Evolutionary conservation across 108 stramenopile species (phyloP), one percentile per base, ranked within the genome.

Genomic region (Skeletonema tropicum): DNA sequence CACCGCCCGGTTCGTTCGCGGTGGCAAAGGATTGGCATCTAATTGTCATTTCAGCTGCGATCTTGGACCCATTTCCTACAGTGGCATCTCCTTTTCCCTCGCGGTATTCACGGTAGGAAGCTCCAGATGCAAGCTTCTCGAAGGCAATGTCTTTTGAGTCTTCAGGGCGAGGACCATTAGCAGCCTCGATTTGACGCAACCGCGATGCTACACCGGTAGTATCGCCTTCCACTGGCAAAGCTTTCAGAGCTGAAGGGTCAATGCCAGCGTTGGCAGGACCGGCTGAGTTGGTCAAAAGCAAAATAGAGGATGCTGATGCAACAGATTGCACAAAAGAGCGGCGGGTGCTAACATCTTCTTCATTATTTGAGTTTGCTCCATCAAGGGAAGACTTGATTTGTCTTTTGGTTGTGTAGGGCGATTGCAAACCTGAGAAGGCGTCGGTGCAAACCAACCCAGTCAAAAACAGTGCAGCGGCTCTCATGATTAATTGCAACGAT

Each of bases 1-100:
- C 32, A 5, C 91, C 91, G 6, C 91, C 91, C 6, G 91, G 91
- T 63, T 92, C 91, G 57, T 89, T 85, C 21, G 71, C 76, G 15
- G 91, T 92, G 0, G 87, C 80, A 71, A 92, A 92, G 29, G 80
- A 82, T 52, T 85, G 83, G 73, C 88, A 89, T 59, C 91, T 84
- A 64, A 92, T 87, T 2, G 89, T 87, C 89, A 92, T 90, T 74
- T 92, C 91, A 11, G 85, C 89, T 3, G 85, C 91, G 23, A 92
- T 86, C 69, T 86, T 90, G 48, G 85, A 86, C 10, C 91, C 91
- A 8, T 64, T 41, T 35, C 78, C 66, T 10, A 92, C 74, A 0
- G 66, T 72, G 25, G 74, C 70, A 41, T 81, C 86, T 33, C 89
- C 89, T 48, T 83, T 88, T 30, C 91, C 88, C 67, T 89, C 86